Percentiles rank a stretch among this genome's conserved stretches.
These are phyloP conservation scores for Mimosa bimucronata DNA, from an alignment of 306 rosid species.

Conservation along the genomic window DNA sequence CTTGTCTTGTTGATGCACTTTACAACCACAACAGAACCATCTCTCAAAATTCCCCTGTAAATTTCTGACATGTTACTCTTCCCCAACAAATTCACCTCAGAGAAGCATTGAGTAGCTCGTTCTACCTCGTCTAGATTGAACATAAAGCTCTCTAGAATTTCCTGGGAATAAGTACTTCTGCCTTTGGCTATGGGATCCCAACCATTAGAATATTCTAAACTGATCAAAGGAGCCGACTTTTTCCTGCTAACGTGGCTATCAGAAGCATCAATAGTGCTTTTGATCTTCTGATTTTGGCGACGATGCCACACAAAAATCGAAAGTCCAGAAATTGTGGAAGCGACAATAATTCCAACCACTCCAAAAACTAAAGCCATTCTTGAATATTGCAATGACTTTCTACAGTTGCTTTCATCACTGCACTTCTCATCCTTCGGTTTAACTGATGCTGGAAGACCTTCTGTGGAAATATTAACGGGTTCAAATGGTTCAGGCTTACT, in stretches of 20 bases:
- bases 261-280: constrained; percentile 40
- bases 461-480: constrained; percentile 51
- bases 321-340: constrained; percentile 42
- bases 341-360: constrained; percentile 50
- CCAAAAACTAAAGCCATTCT: constrained; percentile 58
- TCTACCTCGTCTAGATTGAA: constrained; percentile 87
- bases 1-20: constrained; percentile 79
- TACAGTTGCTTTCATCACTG: constrained; percentile 44
- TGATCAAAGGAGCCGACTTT: constrained; percentile 68
- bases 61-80: constrained; percentile 60
- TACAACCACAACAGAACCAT: constrained; percentile 71
- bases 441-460: constrained; percentile 60
- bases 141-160: constrained; percentile 50
- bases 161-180: constrained; percentile 51
- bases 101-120: constrained; percentile 77
- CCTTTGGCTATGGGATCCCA: constrained; percentile 86
- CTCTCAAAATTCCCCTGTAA: constrained; percentile 71
- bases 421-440: constrained; percentile 51
- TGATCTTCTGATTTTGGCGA: constrained; percentile 62
- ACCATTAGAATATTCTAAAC: constrained; percentile 81
- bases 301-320: constrained; percentile 45
- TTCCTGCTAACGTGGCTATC: constrained; percentile 41
- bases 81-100: constrained; percentile 66
- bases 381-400: constrained; percentile 52
- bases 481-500: constrained; percentile 72